Percentiles rank a stretch among this genome's conserved stretches.
phyloP scores from a whole-genome alignment of 176 grass and related monocot species.

The Avena eriantha region DNA sequence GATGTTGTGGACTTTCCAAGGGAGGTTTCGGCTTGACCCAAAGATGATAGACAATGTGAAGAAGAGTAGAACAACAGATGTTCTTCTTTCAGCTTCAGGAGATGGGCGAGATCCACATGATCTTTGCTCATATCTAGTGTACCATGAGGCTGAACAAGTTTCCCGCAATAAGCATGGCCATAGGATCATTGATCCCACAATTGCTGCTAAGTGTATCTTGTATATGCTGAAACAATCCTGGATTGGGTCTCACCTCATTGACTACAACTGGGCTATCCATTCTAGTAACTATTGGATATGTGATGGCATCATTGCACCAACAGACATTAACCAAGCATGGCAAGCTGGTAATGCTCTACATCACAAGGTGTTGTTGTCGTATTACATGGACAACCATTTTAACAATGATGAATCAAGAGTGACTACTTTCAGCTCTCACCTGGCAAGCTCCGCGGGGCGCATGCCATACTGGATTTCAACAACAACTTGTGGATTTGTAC shows the following conservation, averaged over 20 bases:
- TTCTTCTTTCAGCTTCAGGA: neutral
- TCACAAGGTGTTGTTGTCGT: neutral
- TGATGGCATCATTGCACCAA: neutral
- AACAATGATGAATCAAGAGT: neutral
- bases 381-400: neutral
- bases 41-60: neutral
- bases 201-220: neutral
- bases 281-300: neutral
- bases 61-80: neutral
- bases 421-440: neutral
- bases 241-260: neutral
- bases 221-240: neutral
- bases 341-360: neutral
- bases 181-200: neutral
- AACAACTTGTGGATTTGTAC: neutral
- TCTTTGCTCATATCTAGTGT: neutral
- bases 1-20: too few species aligned
- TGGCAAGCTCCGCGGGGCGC: neutral
- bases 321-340: neutral
- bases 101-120: accelerated
- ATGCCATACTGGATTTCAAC: neutral
- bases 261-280: neutral
- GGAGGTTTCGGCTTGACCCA: neutral
- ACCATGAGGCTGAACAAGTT: neutral
- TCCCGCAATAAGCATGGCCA: neutral